Percentiles rank a stretch among this genome's conserved stretches.
Evolutionary conservation across 352 stramenopile genomes (phyloP).

Genomic region (Lagenidium giganteum): DNA sequence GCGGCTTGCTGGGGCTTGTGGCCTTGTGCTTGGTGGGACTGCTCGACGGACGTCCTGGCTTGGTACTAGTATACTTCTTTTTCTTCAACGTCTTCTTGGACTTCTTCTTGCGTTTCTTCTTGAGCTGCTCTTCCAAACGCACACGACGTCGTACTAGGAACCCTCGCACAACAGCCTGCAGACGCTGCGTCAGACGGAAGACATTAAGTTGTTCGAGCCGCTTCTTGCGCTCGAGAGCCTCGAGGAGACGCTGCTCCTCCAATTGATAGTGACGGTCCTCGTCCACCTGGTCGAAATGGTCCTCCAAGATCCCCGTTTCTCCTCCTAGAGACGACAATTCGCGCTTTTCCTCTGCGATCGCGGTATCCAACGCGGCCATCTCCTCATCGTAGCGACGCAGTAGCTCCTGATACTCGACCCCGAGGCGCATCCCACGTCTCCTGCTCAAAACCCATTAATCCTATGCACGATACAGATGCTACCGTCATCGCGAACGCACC

Average conservation of each 20-base stretch:
- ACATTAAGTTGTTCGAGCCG: conserved; percentile 38
- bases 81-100: conserved; percentile 22
- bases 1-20: neutral
- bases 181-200: conserved; percentile 39
- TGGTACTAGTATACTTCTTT: conserved; percentile 16
- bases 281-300: conserved; percentile 47
- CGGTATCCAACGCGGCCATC: conserved; percentile 35
- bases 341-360: conserved; percentile 23
- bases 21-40: conserved; percentile 8
- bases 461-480: neutral
- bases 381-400: conserved; percentile 44
- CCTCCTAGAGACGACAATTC: conserved; percentile 25
- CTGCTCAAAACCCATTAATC: neutral
- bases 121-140: conserved; percentile 21
- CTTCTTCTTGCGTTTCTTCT: conserved; percentile 20
- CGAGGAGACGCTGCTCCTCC: conserved; percentile 33
- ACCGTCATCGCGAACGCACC: conserved; percentile 4
- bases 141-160: conserved; percentile 44
- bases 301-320: conserved; percentile 28
- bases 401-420: conserved; percentile 37
- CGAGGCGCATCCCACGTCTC: conserved; percentile 33
- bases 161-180: conserved; percentile 55
- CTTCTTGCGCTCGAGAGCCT: conserved; percentile 20
- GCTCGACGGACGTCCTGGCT: neutral
- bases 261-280: conserved; percentile 44